Evolutionary conservation across 371 early-diverging fungal species (phyloP).

Genomic region (Blakeslea trispora): DNA sequence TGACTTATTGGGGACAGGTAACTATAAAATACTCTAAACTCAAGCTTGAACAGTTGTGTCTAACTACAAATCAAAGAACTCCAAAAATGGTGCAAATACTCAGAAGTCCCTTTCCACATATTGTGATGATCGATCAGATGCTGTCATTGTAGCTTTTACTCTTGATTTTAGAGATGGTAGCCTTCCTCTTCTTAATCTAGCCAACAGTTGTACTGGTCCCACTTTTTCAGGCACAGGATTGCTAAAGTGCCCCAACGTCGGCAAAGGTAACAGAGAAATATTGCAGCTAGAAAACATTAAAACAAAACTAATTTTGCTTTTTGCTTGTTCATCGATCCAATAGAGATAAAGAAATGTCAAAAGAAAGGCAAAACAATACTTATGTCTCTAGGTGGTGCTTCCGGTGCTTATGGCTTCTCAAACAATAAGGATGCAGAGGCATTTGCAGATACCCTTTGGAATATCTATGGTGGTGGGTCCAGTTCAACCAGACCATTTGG

Average conservation of each 20-base stretch:
- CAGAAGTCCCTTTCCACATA: constrained; percentile 55
- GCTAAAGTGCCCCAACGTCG: constrained; percentile 60
- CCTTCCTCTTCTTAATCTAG: constrained; percentile 55
- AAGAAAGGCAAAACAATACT: constrained; percentile 60
- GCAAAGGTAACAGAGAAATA: constrained; percentile 27
- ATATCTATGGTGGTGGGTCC: constrained; percentile 56
- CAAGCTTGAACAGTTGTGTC: neutral
- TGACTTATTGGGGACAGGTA: constrained; percentile 35
- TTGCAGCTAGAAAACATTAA: neutral
- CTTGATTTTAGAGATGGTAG: constrained; percentile 50
- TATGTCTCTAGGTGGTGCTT: constrained; percentile 72
- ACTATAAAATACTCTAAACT: neutral
- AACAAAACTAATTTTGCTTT: neutral
- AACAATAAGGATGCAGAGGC: constrained; percentile 46
- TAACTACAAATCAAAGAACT: constrained; percentile 24
- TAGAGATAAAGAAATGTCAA: constrained; percentile 69
- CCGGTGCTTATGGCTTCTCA: constrained; percentile 60
- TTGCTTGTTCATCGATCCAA: neutral
- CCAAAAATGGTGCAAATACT: constrained; percentile 19
- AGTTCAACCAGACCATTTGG: constrained; percentile 63
- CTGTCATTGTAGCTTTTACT: constrained; percentile 62
- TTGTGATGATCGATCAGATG: constrained; percentile 57
- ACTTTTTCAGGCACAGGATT: constrained; percentile 55
- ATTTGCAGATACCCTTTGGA: constrained; percentile 67
- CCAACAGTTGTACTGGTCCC: constrained; percentile 57